These are phyloP conservation scores for Ceratobasidium sp. DNA, from an alignment of 1,284 basidiomycete genomes.

Conservation along the genomic window DNA sequence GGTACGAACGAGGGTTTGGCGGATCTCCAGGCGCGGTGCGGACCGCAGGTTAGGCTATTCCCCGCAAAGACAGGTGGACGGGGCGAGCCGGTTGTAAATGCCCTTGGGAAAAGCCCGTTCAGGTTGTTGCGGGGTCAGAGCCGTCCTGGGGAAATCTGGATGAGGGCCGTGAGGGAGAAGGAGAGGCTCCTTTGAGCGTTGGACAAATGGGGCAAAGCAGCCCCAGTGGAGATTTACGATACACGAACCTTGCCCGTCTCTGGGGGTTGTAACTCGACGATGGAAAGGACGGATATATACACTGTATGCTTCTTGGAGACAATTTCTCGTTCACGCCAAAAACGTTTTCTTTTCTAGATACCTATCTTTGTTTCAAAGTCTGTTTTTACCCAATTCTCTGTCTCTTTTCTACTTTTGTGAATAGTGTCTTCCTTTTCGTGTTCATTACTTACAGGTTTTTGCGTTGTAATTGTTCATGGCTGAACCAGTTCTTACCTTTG, in stretches of 20 bases:
- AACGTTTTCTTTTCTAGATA: conserved; percentile 5
- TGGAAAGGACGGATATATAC: not conserved
- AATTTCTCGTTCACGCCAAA: too few species aligned
- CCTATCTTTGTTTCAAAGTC: not conserved
- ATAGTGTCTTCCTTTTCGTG: too few species aligned
- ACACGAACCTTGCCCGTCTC: not conserved
- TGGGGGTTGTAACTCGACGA: not conserved
- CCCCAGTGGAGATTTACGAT: not conserved
- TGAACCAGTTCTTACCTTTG: not conserved
- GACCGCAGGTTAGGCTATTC: conserved; percentile 66
- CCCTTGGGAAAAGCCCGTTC: conserved; percentile 70
- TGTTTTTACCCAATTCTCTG: not conserved
- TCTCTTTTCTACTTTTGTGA: conserved; percentile 5
- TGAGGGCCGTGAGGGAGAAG: conserved; percentile 73
- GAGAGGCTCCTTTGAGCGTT: conserved; percentile 63
- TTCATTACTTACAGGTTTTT: too few species aligned
- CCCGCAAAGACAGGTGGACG: conserved; percentile 59
- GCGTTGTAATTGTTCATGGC: not conserved
- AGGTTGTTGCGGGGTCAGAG: conserved; percentile 74
- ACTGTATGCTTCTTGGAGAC: not conserved
- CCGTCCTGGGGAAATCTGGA: conserved; percentile 85
- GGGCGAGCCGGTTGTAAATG: conserved; percentile 56
- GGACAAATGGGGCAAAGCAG: too few species aligned
- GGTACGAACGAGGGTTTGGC: conserved; percentile 84
- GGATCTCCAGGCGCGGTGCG: conserved; percentile 81